phyloP scores from a whole-genome alignment of 2,329 filamentous ascomycete species.

The Rhynchosporium agropyri region DNA sequence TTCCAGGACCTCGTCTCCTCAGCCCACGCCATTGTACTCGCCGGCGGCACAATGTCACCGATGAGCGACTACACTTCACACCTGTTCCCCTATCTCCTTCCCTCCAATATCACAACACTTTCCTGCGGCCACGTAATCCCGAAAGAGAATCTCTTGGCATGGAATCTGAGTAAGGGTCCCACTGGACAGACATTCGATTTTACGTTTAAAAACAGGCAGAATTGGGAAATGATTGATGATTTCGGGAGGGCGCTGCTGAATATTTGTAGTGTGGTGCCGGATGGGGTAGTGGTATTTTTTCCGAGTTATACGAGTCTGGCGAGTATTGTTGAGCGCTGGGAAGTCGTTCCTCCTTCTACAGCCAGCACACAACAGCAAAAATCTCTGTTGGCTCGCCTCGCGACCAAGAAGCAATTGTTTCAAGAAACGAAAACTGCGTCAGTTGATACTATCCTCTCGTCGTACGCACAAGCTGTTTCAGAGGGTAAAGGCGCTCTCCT shows the following conservation, averaged over 20 bases:
- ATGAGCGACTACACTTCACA: slow-evolving; percentile 89
- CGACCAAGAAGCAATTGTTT: slow-evolving; percentile 64
- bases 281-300: slow-evolving; percentile 93
- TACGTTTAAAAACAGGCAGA: slow-evolving; percentile 74
- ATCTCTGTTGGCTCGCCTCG: slow-evolving; percentile 62
- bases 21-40: slow-evolving; percentile 84
- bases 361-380: slow-evolving; percentile 22
- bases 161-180: slow-evolving; percentile 61
- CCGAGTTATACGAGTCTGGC: slow-evolving; percentile 92
- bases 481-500: slow-evolving; percentile 71
- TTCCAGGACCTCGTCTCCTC: slow-evolving; percentile 86
- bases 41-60: slow-evolving; percentile 96
- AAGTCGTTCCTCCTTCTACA: slow-evolving; percentile 40
- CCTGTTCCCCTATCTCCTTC: slow-evolving; percentile 74
- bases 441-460: slow-evolving; percentile 66
- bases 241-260: slow-evolving; percentile 75
- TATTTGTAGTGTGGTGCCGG: slow-evolving; percentile 73
- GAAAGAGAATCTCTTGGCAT: slow-evolving; percentile 75
- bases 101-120: slow-evolving; percentile 70
- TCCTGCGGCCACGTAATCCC: slow-evolving; percentile 97
- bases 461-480: slow-evolving; percentile 71
- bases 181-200: slow-evolving; percentile 72
- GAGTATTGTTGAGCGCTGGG: slow-evolving; percentile 68
- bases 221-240: slow-evolving; percentile 65
- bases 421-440: slow-evolving; percentile 55